These are phyloP conservation scores for Amaranthus palmeri DNA, from an alignment of 148 eudicot species.

Conservation along the genomic window DNA sequence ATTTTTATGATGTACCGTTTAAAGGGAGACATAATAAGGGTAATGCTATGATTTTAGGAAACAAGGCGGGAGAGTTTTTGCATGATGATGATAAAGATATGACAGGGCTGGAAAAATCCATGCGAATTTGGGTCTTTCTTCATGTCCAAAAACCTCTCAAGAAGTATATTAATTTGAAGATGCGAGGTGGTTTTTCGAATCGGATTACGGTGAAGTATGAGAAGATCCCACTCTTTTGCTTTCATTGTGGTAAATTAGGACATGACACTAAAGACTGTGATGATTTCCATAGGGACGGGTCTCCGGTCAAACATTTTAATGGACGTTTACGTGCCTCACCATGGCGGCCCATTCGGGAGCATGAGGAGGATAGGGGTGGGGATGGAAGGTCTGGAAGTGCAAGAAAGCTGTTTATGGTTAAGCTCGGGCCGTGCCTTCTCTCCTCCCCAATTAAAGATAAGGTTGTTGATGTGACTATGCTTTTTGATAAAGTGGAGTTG, in stretches of 20 bases:
- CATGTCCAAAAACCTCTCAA: background rate
- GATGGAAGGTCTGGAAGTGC: too few species aligned
- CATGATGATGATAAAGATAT: background rate
- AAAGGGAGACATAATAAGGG: too few species aligned
- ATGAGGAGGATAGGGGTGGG: too few species aligned
- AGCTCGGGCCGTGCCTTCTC: too few species aligned
- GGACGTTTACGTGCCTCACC: background rate
- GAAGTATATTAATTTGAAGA: background rate
- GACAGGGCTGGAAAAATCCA: background rate
- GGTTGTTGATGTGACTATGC: too few species aligned
- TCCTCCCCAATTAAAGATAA: too few species aligned
- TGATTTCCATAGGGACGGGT: background rate
- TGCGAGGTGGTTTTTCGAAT: background rate
- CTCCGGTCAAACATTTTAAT: background rate
- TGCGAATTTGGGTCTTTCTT: background rate
- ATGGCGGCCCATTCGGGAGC: background rate
- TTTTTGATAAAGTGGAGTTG: too few species aligned
- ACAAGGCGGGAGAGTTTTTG: background rate
- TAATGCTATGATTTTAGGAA: background rate
- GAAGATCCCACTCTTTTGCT: background rate
- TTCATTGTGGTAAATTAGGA: background rate
- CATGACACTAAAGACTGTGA: background rate
- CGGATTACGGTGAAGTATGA: background rate
- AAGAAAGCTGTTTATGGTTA: too few species aligned
- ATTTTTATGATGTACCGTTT: too few species aligned